A percentile compares a stretch with the other conserved stretches of the same genome.
Evolutionary conservation across 2,329 filamentous ascomycete genomes (phyloP).

Genomic region (Pseudonectria buxi): DNA sequence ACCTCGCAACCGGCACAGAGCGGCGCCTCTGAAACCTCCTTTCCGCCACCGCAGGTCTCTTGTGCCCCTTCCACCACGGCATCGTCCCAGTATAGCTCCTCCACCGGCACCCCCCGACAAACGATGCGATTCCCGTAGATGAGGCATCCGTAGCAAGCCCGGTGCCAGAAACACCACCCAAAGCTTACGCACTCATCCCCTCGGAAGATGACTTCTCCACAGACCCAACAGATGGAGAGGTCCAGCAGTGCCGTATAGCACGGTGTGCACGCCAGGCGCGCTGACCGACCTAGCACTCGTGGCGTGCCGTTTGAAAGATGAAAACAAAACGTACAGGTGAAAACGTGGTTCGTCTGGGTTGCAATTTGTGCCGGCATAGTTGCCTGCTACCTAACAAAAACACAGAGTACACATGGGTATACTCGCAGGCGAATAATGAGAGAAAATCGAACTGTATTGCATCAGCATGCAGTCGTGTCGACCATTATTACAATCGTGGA

Average conservation of each 20-base stretch:
- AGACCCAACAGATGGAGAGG: slow-evolving; percentile 52
- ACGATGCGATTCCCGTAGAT: slow-evolving; percentile 40
- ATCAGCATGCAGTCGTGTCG: too few species aligned
- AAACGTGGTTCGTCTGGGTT: slow-evolving; percentile 20
- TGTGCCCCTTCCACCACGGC: slow-evolving; percentile 4
- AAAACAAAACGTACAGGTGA: slow-evolving; percentile 53
- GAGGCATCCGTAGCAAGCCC: slow-evolving; percentile 49
- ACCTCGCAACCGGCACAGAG: slow-evolving; percentile 42
- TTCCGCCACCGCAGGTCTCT: slow-evolving; percentile 11
- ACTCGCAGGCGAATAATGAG: too few species aligned
- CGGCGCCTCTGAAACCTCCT: slow-evolving; percentile 41
- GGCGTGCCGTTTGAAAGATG: slow-evolving; percentile 30
- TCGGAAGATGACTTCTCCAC: slow-evolving; percentile 47
- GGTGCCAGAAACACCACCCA: slow-evolving; percentile 57
- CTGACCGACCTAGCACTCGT: slow-evolving; percentile 37
- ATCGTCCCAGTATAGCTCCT: slow-evolving; percentile 26
- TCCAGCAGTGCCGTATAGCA: slow-evolving; percentile 44
- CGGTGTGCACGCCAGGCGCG: slow-evolving; percentile 41
- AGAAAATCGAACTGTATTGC: too few species aligned
- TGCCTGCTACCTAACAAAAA: not conserved
- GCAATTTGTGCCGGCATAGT: slow-evolving; percentile 6
- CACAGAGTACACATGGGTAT: too few species aligned
- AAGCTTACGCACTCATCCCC: slow-evolving; percentile 50
- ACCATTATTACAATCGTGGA: too few species aligned
- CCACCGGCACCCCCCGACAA: slow-evolving; percentile 27